Percentiles rank a stretch among this genome's conserved stretches.
phyloP scores from a whole-genome alignment of 1,284 basidiomycete genomes.

The Ustilago esculenta region DNA sequence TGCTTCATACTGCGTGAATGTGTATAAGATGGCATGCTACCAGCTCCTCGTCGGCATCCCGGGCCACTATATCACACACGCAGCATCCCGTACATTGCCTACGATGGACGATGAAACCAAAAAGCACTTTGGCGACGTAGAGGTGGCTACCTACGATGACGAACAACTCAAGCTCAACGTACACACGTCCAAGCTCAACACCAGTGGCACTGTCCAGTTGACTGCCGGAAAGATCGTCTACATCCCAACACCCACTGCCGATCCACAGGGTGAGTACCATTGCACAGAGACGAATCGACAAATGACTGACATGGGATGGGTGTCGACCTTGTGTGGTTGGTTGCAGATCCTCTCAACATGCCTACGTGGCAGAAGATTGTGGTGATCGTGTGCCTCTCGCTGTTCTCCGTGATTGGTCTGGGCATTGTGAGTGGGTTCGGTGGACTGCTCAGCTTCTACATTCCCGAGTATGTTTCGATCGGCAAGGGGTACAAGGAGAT shows the following conservation, averaged over 20 bases:
- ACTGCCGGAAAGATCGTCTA: constrained; percentile 16
- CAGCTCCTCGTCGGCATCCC: too few relatives aligned
- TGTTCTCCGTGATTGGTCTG: constrained; percentile 17
- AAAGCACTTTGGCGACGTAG: constrained; percentile 7
- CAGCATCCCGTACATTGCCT: too few relatives aligned
- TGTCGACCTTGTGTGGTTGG: too few relatives aligned
- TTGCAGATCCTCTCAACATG: constrained; percentile 16
- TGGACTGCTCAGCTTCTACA: constrained; percentile 17
- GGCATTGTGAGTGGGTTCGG: constrained; percentile 14
- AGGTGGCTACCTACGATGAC: constrained; percentile 4
- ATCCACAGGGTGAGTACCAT: too few relatives aligned
- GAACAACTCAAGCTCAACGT: constrained; percentile 11
- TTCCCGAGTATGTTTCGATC: constrained; percentile 11
- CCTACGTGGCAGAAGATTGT: constrained; percentile 13
- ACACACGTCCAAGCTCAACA: constrained; percentile 4
- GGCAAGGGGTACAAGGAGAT: constrained; percentile 15
- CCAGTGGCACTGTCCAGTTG: constrained; percentile 12
- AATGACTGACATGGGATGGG: too few relatives aligned
- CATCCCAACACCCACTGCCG: constrained; percentile 10
- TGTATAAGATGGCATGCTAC: too few relatives aligned
- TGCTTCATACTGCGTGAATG: too few relatives aligned
- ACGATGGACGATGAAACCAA: constrained; percentile 10
- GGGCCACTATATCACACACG: too few relatives aligned
- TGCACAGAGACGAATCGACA: too few relatives aligned
- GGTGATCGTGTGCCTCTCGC: constrained; percentile 6